phyloP scores from a whole-genome alignment of 2,329 filamentous ascomycete species.

The Beauveria medogensis region DNA sequence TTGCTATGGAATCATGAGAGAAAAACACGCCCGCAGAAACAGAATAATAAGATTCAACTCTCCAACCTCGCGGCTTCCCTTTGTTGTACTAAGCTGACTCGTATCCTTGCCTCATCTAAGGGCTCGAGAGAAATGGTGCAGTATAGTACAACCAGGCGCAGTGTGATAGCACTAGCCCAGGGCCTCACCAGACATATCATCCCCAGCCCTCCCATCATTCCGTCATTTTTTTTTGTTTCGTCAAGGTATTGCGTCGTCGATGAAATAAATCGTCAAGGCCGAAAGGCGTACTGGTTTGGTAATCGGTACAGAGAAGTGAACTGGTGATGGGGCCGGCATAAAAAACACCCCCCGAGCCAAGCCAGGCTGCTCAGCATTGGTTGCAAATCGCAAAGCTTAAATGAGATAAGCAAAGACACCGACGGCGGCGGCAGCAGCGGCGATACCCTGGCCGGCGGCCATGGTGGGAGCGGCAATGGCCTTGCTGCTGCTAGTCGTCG shows the following conservation, averaged over 20 bases:
- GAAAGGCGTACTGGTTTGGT: constrained; percentile 22
- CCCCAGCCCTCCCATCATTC: neutral
- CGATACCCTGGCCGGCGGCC: constrained; percentile 36
- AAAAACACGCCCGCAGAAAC: constrained; percentile 4
- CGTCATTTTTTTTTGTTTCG: neutral
- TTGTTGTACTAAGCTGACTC: neutral
- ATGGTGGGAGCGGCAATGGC: constrained; percentile 32
- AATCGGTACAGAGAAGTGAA: constrained; percentile 27
- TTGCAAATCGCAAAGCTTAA: constrained; percentile 21
- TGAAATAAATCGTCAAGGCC: constrained; percentile 7
- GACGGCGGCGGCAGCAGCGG: constrained; percentile 38
- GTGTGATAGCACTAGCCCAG: neutral
- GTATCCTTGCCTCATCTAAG: neutral
- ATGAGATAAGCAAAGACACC: constrained; percentile 46
- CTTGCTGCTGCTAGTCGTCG: constrained; percentile 26
- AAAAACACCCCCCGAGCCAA: constrained; percentile 3
- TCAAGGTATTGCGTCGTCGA: constrained; percentile 10
- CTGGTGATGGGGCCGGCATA: constrained; percentile 6
- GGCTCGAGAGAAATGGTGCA: neutral
- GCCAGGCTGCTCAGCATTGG: neutral
- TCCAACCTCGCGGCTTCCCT: neutral
- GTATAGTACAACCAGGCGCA: neutral
- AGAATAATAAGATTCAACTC: constrained; percentile 4
- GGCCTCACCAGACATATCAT: neutral
- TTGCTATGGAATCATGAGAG: constrained; percentile 9